Percentiles rank a stretch among this genome's conserved stretches.
These are phyloP conservation scores for Dryas drummondii DNA, from an alignment of 306 rosid genomes.

Conservation along the genomic window DNA sequence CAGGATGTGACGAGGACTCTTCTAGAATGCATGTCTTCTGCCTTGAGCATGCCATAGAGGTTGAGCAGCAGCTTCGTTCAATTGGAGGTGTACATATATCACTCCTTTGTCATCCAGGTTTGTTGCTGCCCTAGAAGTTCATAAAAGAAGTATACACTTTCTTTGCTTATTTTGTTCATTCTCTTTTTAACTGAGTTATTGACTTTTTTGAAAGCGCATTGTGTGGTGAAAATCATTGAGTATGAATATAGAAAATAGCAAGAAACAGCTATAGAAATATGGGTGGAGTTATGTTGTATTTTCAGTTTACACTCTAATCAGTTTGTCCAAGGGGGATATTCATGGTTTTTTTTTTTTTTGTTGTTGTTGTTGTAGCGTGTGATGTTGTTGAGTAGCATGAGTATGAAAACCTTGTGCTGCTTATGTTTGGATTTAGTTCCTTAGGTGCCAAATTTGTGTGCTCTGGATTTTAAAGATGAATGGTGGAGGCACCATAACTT, in stretches of 20 bases:
- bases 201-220: background rate
- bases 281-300: background rate
- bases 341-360: background rate
- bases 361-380: background rate
- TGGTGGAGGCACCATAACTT: background rate
- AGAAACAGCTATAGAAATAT: background rate
- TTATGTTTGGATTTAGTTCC: background rate
- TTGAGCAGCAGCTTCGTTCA: constrained; percentile 80
- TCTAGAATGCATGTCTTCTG: constrained; percentile 96
- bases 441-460: background rate
- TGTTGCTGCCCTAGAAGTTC: constrained; percentile 20
- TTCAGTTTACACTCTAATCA: background rate
- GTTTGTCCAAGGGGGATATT: background rate
- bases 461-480: background rate
- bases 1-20: constrained; percentile 69
- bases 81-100: constrained; percentile 84
- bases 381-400: background rate
- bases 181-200: background rate
- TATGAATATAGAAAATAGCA: background rate
- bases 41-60: constrained; percentile 93
- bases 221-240: background rate
- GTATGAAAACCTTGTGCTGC: background rate
- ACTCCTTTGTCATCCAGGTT: constrained; percentile 98
- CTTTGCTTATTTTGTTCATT: constrained; percentile 10
- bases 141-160: background rate